Evolutionary conservation across 2,329 filamentous ascomycete genomes (phyloP), one percentile per base, ranked within the genome.

Genomic region (Triangularia setosa): DNA sequence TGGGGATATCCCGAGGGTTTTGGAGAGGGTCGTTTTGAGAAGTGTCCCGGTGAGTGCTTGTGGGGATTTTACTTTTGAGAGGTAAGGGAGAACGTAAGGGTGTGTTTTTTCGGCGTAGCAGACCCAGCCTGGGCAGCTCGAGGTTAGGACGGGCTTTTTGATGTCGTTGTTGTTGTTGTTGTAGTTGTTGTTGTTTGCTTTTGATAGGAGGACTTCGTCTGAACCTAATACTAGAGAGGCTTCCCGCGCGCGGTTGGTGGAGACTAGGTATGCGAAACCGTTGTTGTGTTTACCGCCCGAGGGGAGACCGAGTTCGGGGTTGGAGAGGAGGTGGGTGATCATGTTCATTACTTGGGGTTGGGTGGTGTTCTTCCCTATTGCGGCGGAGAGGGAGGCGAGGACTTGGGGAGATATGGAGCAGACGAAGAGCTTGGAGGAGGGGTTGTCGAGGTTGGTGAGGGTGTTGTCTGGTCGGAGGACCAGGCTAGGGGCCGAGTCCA

Each of bases 31-130:
- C 0, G 92, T 94, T 78, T 99, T 99, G 62, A 99, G 76, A 52
- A 98, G 83, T 0, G 93, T 97, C 12, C 95, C 95, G 68, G 91
- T 90, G 60, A 99, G 79, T 25, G 95, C 94, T 77, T 99, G 95
- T 14, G 95, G 94, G 4, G 93, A 97, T 76, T 98, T 99, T 68
- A 98, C 83, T 58, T 87, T 87, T 64, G 93, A 97, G 61, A 99
- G 83, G 76, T 99, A 93, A 27, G 93, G 92, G 58, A 99, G 83
- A 62, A 98, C 88, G 73, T 97, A 90, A 1, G 95, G 93, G 73
- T 99, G 95, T 62, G 94, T 98, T 79, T 99, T 98, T 76, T 99
- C 95, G 25, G 94, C 94, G 73, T 99, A 99, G 79, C 95, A 99
- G 63, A 99, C 94, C 93, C 96, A 99, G 7, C 95, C 95, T 0